A percentile compares a stretch with the other conserved stretches of the same genome.
Evolutionary conservation across 352 stramenopile species (phyloP).

Genomic region (Phytophthora pini): DNA sequence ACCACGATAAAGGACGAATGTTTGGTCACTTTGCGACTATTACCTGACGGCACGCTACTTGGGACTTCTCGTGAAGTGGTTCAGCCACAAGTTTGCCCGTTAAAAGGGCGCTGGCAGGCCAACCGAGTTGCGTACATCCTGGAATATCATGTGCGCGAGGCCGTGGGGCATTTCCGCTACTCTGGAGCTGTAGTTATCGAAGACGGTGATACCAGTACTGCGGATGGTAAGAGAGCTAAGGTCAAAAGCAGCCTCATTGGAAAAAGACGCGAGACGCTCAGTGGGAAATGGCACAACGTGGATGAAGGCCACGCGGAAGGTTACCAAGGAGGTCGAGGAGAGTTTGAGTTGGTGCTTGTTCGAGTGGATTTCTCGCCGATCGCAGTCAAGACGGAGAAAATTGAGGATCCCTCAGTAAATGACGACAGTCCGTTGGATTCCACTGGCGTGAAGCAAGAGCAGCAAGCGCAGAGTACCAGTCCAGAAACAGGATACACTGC

Average conservation of each 20-base stretch:
- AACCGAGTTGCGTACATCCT: slow-evolving; percentile 65
- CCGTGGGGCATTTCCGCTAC: slow-evolving; percentile 67
- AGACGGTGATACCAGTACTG: slow-evolving; percentile 5
- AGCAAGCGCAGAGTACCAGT: background rate
- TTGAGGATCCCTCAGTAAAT: slow-evolving; percentile 12
- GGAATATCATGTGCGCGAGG: slow-evolving; percentile 72
- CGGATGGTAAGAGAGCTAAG: slow-evolving; percentile 13
- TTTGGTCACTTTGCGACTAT: slow-evolving; percentile 68
- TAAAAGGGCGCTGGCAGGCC: slow-evolving; percentile 61
- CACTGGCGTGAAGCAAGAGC: slow-evolving; percentile 4
- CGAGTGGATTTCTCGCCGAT: slow-evolving; percentile 36
- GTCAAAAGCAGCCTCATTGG: slow-evolving; percentile 9
- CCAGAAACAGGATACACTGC: background rate
- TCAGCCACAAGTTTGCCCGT: slow-evolving; percentile 61
- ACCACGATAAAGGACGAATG: slow-evolving; percentile 56
- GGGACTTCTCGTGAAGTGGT: slow-evolving; percentile 67
- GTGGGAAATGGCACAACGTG: slow-evolving; percentile 69
- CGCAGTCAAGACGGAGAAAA: slow-evolving; percentile 20
- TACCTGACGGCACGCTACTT: slow-evolving; percentile 53
- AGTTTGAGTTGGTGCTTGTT: slow-evolving; percentile 62
- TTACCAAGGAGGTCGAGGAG: slow-evolving; percentile 60
- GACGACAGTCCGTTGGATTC: background rate
- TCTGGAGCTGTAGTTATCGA: slow-evolving; percentile 51
- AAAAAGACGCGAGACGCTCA: slow-evolving; percentile 38
- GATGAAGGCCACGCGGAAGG: slow-evolving; percentile 54